Evolutionary conservation across 129 eudicot genomes (phyloP).

Genomic region (Tagetes patula): DNA sequence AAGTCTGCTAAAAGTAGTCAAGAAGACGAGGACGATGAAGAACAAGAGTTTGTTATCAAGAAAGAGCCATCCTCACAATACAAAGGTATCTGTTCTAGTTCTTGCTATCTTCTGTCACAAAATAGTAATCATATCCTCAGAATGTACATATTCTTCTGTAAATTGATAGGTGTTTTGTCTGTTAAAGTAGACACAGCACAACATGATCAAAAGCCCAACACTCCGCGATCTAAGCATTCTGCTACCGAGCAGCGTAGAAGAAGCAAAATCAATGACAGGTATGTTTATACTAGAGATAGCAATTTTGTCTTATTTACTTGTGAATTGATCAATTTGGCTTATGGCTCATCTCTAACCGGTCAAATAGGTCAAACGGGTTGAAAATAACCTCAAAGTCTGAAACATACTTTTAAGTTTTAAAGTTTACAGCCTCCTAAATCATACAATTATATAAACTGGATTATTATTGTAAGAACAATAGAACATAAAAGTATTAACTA

Average conservation of each 20-base stretch:
- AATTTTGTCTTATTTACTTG: neutral
- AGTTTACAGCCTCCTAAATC: neutral
- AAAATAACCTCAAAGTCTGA: neutral
- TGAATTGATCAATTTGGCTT: neutral
- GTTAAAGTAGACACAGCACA: slow-evolving; percentile 67
- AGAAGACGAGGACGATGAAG: slow-evolving; percentile 81
- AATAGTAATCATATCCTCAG: slow-evolving; percentile 3
- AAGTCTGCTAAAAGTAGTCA: slow-evolving; percentile 58
- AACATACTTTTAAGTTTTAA: neutral
- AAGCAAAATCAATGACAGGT: slow-evolving; percentile 99
- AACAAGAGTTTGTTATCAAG: slow-evolving; percentile 67
- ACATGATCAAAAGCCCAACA: slow-evolving; percentile 82
- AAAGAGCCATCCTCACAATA: slow-evolving; percentile 69
- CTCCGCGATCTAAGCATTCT: slow-evolving; percentile 94
- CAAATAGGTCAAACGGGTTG: neutral
- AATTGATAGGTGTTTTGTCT: slow-evolving; percentile 55
- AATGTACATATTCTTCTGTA: slow-evolving; percentile 10
- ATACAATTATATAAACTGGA: neutral
- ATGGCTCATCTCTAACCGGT: neutral
- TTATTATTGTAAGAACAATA: neutral
- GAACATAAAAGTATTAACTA: neutral
- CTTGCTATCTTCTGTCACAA: neutral
- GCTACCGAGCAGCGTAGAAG: slow-evolving; percentile 99
- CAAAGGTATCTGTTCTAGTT: slow-evolving; percentile 47
- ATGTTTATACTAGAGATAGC: slow-evolving; percentile 16